Evolutionary conservation across 192 early-diverging fungal genomes (phyloP).

Genomic region (Backusella sp.): DNA sequence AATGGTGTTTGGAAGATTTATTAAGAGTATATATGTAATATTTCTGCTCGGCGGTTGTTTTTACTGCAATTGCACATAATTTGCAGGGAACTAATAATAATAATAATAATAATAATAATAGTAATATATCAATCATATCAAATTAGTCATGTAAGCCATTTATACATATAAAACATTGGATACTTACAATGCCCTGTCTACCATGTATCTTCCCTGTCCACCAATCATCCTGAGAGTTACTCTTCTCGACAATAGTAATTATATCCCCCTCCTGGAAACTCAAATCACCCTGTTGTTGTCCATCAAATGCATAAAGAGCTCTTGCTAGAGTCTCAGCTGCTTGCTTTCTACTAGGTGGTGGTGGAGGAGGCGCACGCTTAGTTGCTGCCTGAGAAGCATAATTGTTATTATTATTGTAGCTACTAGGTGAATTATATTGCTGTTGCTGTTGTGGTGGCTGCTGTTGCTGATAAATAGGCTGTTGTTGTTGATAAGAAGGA

Average conservation of each 20-base stretch:
- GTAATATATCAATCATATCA: not conserved
- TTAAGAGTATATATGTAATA: not conserved
- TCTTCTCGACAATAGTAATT: conserved; percentile 41
- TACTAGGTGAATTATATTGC: not conserved
- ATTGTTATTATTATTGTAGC: not conserved
- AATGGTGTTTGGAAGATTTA: not conserved
- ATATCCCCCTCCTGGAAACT: conserved; percentile 41
- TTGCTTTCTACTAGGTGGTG: conserved; percentile 29
- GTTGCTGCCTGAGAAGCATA: not conserved
- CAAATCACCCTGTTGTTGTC: conserved; percentile 39
- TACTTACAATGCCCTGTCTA: conserved; percentile 25
- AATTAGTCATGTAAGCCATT: not conserved
- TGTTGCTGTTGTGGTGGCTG: not conserved
- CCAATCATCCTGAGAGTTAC: conserved; percentile 42
- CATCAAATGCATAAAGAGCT: conserved; percentile 38
- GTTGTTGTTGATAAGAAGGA: not conserved
- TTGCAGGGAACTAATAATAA: conserved; percentile 10
- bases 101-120: not conserved
- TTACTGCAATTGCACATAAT: not conserved
- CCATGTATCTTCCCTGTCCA: conserved; percentile 38
- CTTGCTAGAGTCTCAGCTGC: conserved; percentile 19
- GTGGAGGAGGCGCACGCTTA: conserved; percentile 41
- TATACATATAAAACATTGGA: not conserved
- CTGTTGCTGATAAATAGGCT: not conserved
- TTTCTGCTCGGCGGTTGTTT: not conserved